phyloP scores from a whole-genome alignment of 2,329 filamentous ascomycete species.

The Cytospora mali region DNA sequence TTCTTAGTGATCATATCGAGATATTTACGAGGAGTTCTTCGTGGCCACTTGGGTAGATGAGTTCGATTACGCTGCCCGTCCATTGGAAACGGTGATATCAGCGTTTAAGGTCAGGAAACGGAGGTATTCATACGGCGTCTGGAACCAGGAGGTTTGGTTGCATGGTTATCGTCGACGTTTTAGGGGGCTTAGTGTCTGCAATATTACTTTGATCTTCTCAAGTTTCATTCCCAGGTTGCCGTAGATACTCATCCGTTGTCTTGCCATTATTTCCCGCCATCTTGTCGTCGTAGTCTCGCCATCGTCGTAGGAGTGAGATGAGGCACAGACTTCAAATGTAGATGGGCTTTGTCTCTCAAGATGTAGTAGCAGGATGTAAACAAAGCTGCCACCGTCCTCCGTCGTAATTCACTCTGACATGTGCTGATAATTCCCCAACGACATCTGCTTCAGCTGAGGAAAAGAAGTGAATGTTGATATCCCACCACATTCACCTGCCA shows the following conservation, averaged over 20 bases:
- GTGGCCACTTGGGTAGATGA: background rate
- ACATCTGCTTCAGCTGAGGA: background rate
- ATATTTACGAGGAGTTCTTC: background rate
- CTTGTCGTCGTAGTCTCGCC: too few species aligned
- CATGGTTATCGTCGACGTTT: background rate
- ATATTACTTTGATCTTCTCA: background rate
- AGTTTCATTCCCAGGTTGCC: background rate
- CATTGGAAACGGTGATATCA: background rate
- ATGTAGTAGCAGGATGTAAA: background rate
- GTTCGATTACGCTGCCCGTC: background rate
- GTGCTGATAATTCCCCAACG: background rate
- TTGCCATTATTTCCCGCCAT: too few species aligned
- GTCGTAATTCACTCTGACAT: background rate
- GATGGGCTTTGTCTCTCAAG: background rate
- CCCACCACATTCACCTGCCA: background rate
- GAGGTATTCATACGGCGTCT: background rate
- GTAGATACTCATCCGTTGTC: too few species aligned
- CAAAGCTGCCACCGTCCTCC: background rate
- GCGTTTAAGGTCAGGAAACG: background rate
- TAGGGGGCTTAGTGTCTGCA: background rate
- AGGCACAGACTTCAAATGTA: background rate
- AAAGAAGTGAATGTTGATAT: background rate
- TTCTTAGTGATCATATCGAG: too few species aligned
- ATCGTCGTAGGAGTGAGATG: background rate
- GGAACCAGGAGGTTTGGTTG: background rate